Base-by-base conservation (phyloP, 202 grass and related monocot genomes). In the Setaria italica region DNA sequence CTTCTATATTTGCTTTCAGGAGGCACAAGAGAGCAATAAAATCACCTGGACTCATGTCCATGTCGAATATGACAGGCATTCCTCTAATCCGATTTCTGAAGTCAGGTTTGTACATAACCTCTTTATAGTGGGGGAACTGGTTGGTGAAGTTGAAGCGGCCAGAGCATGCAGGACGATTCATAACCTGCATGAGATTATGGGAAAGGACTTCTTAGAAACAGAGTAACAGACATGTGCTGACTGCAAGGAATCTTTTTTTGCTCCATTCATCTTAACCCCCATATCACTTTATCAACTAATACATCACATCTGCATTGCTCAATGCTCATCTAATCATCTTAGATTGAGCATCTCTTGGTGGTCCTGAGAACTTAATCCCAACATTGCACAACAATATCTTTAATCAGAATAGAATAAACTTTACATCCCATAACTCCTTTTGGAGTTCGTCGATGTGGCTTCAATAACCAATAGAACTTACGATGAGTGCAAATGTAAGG, bases 21-120 rank as follows among this genome's bases (percentile, higher is more conserved):
- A 97, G 89, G 62, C 89, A 97, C 21, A 93, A 4, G 68, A 97
- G 89, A 14, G 94, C 83, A 82, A 97, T 45, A 74, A 97, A 93
- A 92, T 93, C 91, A 69, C 94, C 91, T 42, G 94, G 85, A 80
- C 91, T 97, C 94, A 97, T 93, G 58, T 97, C 94, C 89, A 92
- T 97, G 81, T 93, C 89, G 48, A 93, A 93, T 4, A 97, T 34
- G 79, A 93, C 59, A 8, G 89, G 76, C 72, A 84, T 97, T 60
- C 94, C 94, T 72, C 79, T 88, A 41, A 64, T 76, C 64, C 19
- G 77, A 34, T 77, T 78, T 3, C 75, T 56, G 57, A 88, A 86
- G 74, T 82, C 60, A 25, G 91, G 94, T 74, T 84, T 77, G 65
- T 93, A 93, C 1, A 91, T 17, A 14, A 87, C 80, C 62, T 97